A percentile compares a stretch with the other conserved stretches of the same genome.
Conservation (phyloP, 305 asterid genomes). For the Fraxinus ornus region DNA sequence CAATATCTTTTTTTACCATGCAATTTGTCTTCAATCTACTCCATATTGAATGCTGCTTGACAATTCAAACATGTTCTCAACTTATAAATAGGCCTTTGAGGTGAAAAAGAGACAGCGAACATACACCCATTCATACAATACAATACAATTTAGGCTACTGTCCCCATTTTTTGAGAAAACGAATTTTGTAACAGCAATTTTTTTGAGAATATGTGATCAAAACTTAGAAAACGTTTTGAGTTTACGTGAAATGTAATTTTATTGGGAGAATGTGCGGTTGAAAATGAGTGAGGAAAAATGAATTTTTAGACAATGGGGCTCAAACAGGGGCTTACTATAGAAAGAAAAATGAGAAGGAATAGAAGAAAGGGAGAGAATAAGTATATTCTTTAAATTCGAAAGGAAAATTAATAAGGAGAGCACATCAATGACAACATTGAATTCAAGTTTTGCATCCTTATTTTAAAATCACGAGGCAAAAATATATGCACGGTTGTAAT, state of each 20-base stretch:
- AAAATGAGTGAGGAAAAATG: too few species aligned
- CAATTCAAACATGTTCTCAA: not conserved
- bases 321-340: not conserved
- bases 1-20: not conserved
- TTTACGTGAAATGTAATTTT: not conserved
- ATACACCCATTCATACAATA: not conserved
- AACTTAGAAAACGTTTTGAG: not conserved
- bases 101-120: not conserved
- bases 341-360: not conserved
- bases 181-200: not conserved
- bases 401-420: not conserved
- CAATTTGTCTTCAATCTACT: not conserved
- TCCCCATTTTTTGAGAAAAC: too few species aligned
- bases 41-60: not conserved
- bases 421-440: not conserved
- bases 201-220: not conserved
- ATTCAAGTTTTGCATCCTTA: not conserved
- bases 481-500: not conserved
- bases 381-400: not conserved
- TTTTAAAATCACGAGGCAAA: not conserved
- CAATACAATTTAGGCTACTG: not conserved
- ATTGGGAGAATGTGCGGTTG: too few species aligned
- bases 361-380: not conserved
- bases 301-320: not conserved
- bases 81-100: not conserved